These are phyloP conservation scores for Chaetomium strumarium DNA, from an alignment of 2,329 filamentous ascomycete species.

Conservation along the genomic window DNA sequence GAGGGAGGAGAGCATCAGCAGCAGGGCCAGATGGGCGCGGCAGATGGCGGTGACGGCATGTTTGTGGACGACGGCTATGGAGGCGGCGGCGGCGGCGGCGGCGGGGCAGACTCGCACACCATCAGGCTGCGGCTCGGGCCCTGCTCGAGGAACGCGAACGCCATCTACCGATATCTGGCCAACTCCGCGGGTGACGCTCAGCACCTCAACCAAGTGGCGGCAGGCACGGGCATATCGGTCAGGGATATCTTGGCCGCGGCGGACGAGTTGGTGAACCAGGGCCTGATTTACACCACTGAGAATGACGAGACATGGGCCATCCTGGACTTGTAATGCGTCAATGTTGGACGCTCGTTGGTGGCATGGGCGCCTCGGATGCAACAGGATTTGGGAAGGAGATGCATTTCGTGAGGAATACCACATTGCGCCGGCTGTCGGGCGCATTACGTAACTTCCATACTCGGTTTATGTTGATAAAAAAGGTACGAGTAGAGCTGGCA, in stretches of 20 bases:
- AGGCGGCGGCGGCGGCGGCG: conserved; percentile 29
- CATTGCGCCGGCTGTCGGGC: background rate
- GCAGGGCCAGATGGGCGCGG: conserved; percentile 31
- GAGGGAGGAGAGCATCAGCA: conserved; percentile 23
- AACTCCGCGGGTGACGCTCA: conserved; percentile 70
- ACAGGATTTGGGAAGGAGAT: background rate
- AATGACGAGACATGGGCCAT: conserved; percentile 91
- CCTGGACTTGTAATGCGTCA: conserved; percentile 53
- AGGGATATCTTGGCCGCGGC: conserved; percentile 69
- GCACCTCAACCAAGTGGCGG: conserved; percentile 71
- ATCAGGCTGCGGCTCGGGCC: conserved; percentile 35
- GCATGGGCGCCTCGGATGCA: background rate
- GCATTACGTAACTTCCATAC: too few species aligned
- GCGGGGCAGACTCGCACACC: conserved; percentile 27
- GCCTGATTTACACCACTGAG: conserved; percentile 82
- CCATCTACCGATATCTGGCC: conserved; percentile 65
- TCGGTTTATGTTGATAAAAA: too few species aligned
- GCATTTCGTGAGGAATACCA: background rate
- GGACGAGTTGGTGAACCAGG: conserved; percentile 69
- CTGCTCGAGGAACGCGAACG: conserved; percentile 55
- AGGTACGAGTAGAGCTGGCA: background rate
- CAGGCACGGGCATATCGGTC: conserved; percentile 56
- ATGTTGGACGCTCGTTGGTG: background rate
- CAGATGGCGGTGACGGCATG: conserved; percentile 44
- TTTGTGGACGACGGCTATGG: conserved; percentile 44